phyloP scores from a whole-genome alignment of 345 rosid species.

The Lepidium aucheri region DNA sequence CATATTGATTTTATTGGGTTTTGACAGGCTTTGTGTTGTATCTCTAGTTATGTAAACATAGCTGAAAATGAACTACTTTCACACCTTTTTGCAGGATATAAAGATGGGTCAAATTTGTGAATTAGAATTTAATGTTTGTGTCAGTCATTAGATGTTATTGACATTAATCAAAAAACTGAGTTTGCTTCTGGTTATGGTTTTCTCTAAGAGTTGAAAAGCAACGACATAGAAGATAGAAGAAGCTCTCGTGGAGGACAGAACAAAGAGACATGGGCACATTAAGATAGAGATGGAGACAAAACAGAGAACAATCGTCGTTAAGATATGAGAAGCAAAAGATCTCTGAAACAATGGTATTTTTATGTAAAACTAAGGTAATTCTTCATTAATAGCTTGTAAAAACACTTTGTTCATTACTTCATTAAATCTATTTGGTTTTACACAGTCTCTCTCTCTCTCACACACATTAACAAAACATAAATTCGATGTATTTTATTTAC shows the following conservation, averaged over 20 bases:
- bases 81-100: slow-evolving; percentile 3
- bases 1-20: not conserved
- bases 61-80: not conserved
- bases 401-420: slow-evolving; percentile 12
- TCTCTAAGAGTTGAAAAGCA: slow-evolving; percentile 20
- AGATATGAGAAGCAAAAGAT: slow-evolving; percentile 3
- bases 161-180: slow-evolving; percentile 15
- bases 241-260: slow-evolving; percentile 10
- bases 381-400: slow-evolving; percentile 14
- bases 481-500: slow-evolving; percentile 13
- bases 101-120: slow-evolving; percentile 5
- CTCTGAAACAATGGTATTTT: slow-evolving; percentile 6
- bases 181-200: slow-evolving; percentile 13
- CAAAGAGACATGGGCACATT: slow-evolving; percentile 14
- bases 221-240: slow-evolving; percentile 6
- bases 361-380: slow-evolving; percentile 5
- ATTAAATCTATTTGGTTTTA: not conserved
- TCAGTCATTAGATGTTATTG: slow-evolving; percentile 17
- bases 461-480: slow-evolving; percentile 7
- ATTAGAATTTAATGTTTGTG: slow-evolving; percentile 11
- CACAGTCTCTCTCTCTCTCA: not conserved
- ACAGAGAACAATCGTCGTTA: slow-evolving; percentile 10
- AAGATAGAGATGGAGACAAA: slow-evolving; percentile 22
- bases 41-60: not conserved
- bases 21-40: not conserved